These are phyloP conservation scores for Chimonanthus salicifolius DNA, from an alignment of 164 flowering plant genomes.

Conservation along the genomic window DNA sequence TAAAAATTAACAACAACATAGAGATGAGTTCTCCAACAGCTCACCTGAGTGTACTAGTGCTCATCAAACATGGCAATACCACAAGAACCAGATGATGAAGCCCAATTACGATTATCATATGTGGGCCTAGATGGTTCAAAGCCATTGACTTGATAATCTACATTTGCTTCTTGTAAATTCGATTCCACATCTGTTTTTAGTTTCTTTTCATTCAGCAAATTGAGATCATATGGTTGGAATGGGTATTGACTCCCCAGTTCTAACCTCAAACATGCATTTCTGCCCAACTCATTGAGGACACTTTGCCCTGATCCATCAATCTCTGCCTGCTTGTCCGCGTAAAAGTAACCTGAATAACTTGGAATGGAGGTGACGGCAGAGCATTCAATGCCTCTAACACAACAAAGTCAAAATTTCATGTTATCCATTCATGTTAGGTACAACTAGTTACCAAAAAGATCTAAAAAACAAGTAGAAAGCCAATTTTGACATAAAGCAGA, in stretches of 20 bases:
- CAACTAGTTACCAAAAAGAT: no score
- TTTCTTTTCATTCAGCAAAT: slow-evolving; percentile 32
- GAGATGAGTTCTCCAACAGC: neutral
- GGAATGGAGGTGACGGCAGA: slow-evolving; percentile 38
- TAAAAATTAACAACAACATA: neutral
- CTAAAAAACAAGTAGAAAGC: no score
- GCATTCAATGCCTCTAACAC: slow-evolving; percentile 34
- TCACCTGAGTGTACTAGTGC: slow-evolving; percentile 43
- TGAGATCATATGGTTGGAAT: slow-evolving; percentile 30
- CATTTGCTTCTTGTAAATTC: slow-evolving; percentile 32
- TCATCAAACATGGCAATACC: slow-evolving; percentile 36
- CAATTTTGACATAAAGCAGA: no score
- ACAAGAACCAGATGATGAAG: slow-evolving; percentile 40
- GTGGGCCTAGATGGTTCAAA: slow-evolving; percentile 40
- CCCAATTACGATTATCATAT: slow-evolving; percentile 41
- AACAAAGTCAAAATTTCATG: no score
- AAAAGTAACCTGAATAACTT: slow-evolving; percentile 39
- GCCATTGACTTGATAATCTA: slow-evolving; percentile 37
- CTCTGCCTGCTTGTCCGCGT: slow-evolving; percentile 35
- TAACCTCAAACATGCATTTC: slow-evolving; percentile 37
- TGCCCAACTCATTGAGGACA: slow-evolving; percentile 37
- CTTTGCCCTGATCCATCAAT: slow-evolving; percentile 32
- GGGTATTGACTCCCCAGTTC: slow-evolving; percentile 50
- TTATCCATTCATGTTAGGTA: no score
- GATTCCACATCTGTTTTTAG: slow-evolving; percentile 33